Evolutionary conservation across 768 basidiomycete species (phyloP).

Genomic region (Suillus americanus): DNA sequence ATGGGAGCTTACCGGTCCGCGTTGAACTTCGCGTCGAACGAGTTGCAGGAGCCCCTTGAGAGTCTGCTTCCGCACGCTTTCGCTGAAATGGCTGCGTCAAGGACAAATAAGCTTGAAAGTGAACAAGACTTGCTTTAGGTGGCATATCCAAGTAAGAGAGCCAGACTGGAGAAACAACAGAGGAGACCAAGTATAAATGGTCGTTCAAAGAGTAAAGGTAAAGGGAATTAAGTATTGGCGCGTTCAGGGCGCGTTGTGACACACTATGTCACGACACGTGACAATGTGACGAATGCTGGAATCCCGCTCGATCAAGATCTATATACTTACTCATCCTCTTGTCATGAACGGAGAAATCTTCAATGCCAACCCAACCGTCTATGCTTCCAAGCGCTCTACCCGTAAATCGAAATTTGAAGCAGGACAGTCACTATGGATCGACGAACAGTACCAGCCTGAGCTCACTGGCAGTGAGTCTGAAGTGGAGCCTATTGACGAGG

Average conservation of each 20-base stretch:
- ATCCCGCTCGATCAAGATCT: conserved; percentile 3
- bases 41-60: conserved; percentile 33
- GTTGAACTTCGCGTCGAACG: conserved; percentile 48
- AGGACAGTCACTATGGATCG: conserved; percentile 62
- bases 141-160: conserved; percentile 28
- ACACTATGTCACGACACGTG: conserved; percentile 26
- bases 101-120: conserved; percentile 17
- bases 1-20: conserved; percentile 28
- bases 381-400: conserved; percentile 48
- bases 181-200: not conserved
- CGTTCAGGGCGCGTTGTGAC: conserved; percentile 11
- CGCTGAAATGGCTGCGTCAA: conserved; percentile 41
- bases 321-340: no score
- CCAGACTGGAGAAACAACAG: not conserved
- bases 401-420: conserved; percentile 41
- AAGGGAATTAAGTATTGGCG: conserved; percentile 24
- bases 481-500: conserved; percentile 76
- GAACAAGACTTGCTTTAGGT: conserved; percentile 32
- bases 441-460: conserved; percentile 42
- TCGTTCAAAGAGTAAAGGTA: conserved; percentile 5
- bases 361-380: conserved; percentile 91
- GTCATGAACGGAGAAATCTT: conserved; percentile 60
- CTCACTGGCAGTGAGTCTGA: conserved; percentile 37
- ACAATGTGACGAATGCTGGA: conserved; percentile 19
- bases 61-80: conserved; percentile 52